Conservation (phyloP, 1,139 yeast genomes). For the Candida sanyaensis region DNA sequence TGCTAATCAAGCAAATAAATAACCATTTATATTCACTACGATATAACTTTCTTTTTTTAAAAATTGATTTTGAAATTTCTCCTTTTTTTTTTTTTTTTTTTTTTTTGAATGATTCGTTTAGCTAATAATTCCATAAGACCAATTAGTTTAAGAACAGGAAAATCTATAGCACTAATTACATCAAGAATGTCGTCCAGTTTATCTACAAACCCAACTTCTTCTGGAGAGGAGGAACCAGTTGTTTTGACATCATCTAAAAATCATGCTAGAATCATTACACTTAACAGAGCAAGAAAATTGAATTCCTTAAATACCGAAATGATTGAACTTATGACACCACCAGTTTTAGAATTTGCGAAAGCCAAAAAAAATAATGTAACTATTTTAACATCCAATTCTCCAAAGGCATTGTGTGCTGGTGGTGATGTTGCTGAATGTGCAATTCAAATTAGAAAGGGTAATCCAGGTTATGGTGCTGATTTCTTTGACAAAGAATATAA, state of each 20-base stretch:
- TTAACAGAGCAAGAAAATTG: constrained; percentile 81
- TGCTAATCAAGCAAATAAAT: neutral
- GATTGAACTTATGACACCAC: constrained; percentile 74
- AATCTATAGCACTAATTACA: constrained; percentile 1
- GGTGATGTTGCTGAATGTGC: constrained; percentile 91
- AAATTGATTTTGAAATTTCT: no score
- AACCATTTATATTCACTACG: neutral
- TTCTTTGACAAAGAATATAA: constrained; percentile 84
- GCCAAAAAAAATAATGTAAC: constrained; percentile 64
- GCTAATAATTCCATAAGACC: constrained; percentile 3
- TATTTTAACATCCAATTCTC: constrained; percentile 68
- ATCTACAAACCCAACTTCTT: constrained; percentile 8
- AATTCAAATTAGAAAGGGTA: constrained; percentile 46
- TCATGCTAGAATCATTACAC: constrained; percentile 70
- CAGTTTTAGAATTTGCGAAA: constrained; percentile 75
- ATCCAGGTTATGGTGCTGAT: constrained; percentile 55
- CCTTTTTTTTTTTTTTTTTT: neutral
- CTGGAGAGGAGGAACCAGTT: constrained; percentile 38
- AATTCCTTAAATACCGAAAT: constrained; percentile 83
- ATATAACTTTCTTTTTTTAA: constrained; percentile 1
- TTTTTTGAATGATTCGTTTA: constrained; percentile 8
- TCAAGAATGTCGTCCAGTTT: constrained; percentile 8
- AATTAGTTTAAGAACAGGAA: neutral
- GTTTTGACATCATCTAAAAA: constrained; percentile 66
- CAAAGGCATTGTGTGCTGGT: constrained; percentile 78